Conservation (phyloP, 805 yeast species). For the Ogataea sp. region DNA sequence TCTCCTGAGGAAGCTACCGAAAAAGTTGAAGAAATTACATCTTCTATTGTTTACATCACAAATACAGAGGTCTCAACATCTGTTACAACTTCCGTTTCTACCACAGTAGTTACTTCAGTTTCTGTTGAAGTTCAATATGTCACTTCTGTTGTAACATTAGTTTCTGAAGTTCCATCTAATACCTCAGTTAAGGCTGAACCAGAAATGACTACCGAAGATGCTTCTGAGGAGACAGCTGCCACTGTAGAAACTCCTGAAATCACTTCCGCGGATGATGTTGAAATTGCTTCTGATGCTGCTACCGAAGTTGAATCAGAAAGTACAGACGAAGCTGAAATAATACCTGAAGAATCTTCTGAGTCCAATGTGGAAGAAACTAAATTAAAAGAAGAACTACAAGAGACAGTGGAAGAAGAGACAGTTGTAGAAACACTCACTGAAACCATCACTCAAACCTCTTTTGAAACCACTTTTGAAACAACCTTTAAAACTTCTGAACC, state of each 20-base stretch:
- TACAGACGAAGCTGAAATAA: too few relatives aligned
- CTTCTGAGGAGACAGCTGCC: constrained; percentile 2
- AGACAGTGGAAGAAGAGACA: too few relatives aligned
- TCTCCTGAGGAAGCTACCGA: not conserved
- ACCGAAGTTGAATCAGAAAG: constrained; percentile 3
- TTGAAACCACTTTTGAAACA: too few relatives aligned
- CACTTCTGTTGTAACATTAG: too few relatives aligned
- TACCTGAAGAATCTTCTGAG: not conserved
- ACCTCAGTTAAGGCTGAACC: not conserved
- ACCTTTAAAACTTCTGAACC: too few relatives aligned
- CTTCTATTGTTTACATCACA: not conserved
- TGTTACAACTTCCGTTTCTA: too few relatives aligned
- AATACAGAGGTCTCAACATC: too few relatives aligned
- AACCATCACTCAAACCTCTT: too few relatives aligned
- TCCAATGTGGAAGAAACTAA: not conserved
- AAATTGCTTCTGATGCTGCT: constrained; percentile 4
- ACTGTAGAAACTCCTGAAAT: not conserved
- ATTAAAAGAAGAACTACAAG: not conserved
- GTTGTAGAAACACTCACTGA: too few relatives aligned
- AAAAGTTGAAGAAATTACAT: constrained; percentile 1
- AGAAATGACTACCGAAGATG: not conserved
- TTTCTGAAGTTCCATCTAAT: too few relatives aligned
- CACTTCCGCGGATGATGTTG: not conserved
- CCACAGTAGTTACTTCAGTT: too few relatives aligned
- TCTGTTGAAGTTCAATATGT: too few relatives aligned